Evolutionary conservation across 306 rosid species (phyloP).

Genomic region (Acacia crassicarpa): DNA sequence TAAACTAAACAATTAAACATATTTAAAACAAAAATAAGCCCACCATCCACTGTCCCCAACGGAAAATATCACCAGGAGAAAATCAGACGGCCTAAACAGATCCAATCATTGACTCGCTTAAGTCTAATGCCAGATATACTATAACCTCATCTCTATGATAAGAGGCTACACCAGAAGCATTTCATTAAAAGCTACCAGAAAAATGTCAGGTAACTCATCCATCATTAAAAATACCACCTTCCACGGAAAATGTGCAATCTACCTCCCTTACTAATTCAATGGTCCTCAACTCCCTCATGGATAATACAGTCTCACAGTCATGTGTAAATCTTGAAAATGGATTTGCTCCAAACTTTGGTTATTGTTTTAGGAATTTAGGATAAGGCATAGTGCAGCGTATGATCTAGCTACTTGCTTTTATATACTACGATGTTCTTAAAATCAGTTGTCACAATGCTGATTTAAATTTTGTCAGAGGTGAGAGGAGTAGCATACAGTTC

Average conservation of each 20-base stretch:
- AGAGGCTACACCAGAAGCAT: not conserved
- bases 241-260: not conserved
- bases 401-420: not conserved
- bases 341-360: not conserved
- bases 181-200: not conserved
- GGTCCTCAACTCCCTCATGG: not conserved
- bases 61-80: not conserved
- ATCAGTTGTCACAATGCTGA: not conserved
- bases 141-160: not conserved
- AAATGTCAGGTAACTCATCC: not conserved
- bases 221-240: not conserved
- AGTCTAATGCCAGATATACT: not conserved
- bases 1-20: not conserved
- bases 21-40: not conserved
- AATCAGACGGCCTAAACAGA: not conserved
- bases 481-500: not conserved
- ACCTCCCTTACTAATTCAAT: not conserved
- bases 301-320: not conserved
- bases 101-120: not conserved
- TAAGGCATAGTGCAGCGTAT: not conserved
- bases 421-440: not conserved
- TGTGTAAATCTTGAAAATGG: not conserved
- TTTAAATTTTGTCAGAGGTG: not conserved
- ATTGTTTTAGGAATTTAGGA: not conserved
- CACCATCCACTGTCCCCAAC: not conserved